Base-by-base conservation (phyloP, 1,284 basidiomycete species). In the Mrakiaceae sp. region DNA sequence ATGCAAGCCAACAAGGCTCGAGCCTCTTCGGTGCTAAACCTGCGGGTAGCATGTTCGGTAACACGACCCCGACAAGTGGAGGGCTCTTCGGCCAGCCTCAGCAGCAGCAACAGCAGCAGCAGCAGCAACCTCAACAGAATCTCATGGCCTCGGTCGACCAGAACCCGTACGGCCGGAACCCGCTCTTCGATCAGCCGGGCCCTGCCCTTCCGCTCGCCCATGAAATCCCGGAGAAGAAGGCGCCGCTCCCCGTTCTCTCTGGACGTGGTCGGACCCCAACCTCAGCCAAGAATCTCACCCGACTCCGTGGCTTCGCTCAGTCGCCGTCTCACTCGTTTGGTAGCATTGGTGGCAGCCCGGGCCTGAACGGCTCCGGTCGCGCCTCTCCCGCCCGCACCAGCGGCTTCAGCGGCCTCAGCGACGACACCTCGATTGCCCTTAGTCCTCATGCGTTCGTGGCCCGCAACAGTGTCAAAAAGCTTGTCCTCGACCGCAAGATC, bases 391-490 rank as follows among this genome's bases (percentile, higher is more conserved):
- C 64, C 4, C 48, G 50, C 14, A 57, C 64, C 10, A 67, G 76
- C 60, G 69, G 75, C 51, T 75, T 77, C 71, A 77, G 77, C 66
- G 80, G 86, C 77, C 71, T 82, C 51, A 79, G 84, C 42, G 89
- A 82, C 64, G 76, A 78, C 9, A 74, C 62, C 16, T 63, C 68
- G 2, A 62, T 71, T 48, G 69, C 75, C 0, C 72, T 80, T 8
- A 76, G 74, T 14, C 78, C 80, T 16, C 79, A 81, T 68, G 87
- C 79, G 76, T 92, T 72, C 78, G 85, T 71, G 80, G 87, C 70
- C 39, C 82, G 87, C 51, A 84, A 87, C 65, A 96, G 90, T 73
- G 90, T 97, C 68, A 98, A 98, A 81, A 95, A 96, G 75, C 83
- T 98, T 63, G 87, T 94, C 51, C 77, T 98, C 64, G 88, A 93